These are phyloP conservation scores for Galerina sulciceps DNA, from an alignment of 768 basidiomycete genomes.

Conservation along the genomic window DNA sequence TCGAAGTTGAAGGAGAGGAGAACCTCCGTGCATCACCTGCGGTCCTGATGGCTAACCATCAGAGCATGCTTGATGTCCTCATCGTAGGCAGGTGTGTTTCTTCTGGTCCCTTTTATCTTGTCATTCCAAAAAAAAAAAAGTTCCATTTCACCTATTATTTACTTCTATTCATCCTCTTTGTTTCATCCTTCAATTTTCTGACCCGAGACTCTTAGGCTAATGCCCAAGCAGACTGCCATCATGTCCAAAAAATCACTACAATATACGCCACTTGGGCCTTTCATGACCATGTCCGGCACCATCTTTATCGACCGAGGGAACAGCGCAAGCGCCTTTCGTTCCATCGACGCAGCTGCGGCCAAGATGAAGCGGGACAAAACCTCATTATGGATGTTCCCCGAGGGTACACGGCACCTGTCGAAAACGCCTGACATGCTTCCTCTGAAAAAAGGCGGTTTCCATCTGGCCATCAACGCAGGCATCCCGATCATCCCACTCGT, in stretches of 20 bases:
- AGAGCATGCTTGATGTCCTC: slow-evolving; percentile 90
- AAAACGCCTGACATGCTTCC: slow-evolving; percentile 72
- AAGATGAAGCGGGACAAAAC: slow-evolving; percentile 71
- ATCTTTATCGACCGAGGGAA: slow-evolving; percentile 92
- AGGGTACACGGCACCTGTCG: slow-evolving; percentile 86
- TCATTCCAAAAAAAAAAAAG: neutral
- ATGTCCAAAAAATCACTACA: slow-evolving; percentile 93
- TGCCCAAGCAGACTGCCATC: slow-evolving; percentile 83
- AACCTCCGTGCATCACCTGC: slow-evolving; percentile 73
- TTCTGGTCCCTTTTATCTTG: neutral
- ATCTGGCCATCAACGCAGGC: slow-evolving; percentile 88
- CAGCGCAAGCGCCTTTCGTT: slow-evolving; percentile 70
- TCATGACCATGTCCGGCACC: slow-evolving; percentile 86
- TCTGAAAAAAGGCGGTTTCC: slow-evolving; percentile 98
- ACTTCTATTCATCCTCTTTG: neutral
- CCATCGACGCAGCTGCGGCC: slow-evolving; percentile 77
- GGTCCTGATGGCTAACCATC: slow-evolving; percentile 88
- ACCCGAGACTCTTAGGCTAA: slow-evolving; percentile 53
- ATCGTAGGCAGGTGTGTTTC: slow-evolving; percentile 73
- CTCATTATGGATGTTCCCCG: slow-evolving; percentile 94
- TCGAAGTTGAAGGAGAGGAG: slow-evolving; percentile 89
- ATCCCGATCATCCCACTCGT: slow-evolving; percentile 93
- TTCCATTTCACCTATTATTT: neutral
- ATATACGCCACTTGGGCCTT: slow-evolving; percentile 88
- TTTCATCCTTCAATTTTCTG: slow-evolving; percentile 5